Base-by-base conservation (phyloP, 2,329 filamentous ascomycete species). In the Sclerotinia sclerotiorum region DNA sequence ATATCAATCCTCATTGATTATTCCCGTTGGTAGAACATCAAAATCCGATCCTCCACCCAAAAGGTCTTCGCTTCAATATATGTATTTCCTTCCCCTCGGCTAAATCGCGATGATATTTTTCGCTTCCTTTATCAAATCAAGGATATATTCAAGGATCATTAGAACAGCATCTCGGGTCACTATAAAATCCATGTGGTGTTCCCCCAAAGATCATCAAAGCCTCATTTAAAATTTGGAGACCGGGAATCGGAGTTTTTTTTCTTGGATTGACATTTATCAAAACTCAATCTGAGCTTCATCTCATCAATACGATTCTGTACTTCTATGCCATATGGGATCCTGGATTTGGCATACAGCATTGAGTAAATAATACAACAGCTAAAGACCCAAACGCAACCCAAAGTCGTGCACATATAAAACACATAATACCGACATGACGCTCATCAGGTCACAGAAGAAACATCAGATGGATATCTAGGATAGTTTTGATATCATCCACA, bases 131-230 rank as follows among this genome's bases (percentile, higher is more conserved):
- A 42, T 35, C 13, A 32, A 44, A 11, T 35, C 35, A 58, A 42
- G 55, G 13, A 21, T 42, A n/a, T 35, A 42, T 57, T 44, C n/a
- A 27, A 58, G 55, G n/a, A 57, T 42, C 15, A 39, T 42, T 35
- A 35, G 35, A n/a, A 57, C n/a, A 35, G 55, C 24, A 42, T 19
- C 3, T 27, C 55, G 35, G 55, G 55, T 13, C 35, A 27, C 35
- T 32, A 24, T 48, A 10, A 35, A 48, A 61, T 61, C 11, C 58
- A 61, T 61, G 44, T 49, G 19, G 44, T 61, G 29, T 29, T 35
- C 35, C 58, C 29, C 44, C 58, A 19, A 51, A 61, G 42, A 61
- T 61, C 19, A 21, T 49, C 57, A 61, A 61, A 61, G 13, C 48
- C 21, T 49, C 58, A 49, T 48, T 5, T 49, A n/a, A 61, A 48